phyloP scores from a whole-genome alignment of 2,329 filamentous ascomycete species.

The Ophiocordyceps sinensis region DNA sequence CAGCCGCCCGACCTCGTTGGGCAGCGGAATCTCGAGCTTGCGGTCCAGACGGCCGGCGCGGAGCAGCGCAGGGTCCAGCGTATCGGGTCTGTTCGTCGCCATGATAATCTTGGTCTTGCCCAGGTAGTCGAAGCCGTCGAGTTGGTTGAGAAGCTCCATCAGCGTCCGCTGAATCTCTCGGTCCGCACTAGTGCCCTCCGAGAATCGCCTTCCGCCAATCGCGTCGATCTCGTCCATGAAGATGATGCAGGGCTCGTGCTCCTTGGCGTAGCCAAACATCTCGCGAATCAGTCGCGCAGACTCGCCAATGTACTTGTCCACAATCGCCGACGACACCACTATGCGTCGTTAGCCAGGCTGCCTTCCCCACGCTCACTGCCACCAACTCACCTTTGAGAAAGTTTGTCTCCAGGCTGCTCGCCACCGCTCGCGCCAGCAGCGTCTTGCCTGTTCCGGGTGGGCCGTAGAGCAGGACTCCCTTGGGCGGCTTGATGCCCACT shows the following conservation, averaged over 20 bases:
- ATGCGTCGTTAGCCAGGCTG: constrained; percentile 8
- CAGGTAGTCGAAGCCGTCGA: constrained; percentile 97
- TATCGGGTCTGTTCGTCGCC: constrained; percentile 96
- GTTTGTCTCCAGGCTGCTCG: constrained; percentile 93
- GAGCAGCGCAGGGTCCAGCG: constrained; percentile 81
- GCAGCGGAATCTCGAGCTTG: constrained; percentile 95
- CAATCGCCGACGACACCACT: constrained; percentile 98
- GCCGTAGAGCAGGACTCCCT: constrained; percentile 91
- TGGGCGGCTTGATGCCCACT: constrained; percentile 97
- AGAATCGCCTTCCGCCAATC: constrained; percentile 92
- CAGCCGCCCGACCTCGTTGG: constrained; percentile 88
- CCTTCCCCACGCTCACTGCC: not conserved
- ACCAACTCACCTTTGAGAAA: constrained; percentile 71
- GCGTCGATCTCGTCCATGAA: constrained; percentile 99
- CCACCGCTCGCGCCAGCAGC: constrained; percentile 81
- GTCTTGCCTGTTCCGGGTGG: constrained; percentile 97
- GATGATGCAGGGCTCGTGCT: constrained; percentile 98
- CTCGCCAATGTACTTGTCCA: constrained; percentile 99
- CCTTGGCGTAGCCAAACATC: constrained; percentile 99
- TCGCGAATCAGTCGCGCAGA: constrained; percentile 93
- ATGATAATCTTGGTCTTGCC: constrained; percentile 99
- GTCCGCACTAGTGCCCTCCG: constrained; percentile 92
- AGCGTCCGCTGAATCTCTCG: constrained; percentile 95
- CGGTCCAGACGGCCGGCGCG: constrained; percentile 87
- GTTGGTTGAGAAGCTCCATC: constrained; percentile 97